Evolutionary conservation across 1,139 yeast genomes (phyloP), one percentile per base, ranked within the genome.

Genomic region (Magnusiomyces sp.): DNA sequence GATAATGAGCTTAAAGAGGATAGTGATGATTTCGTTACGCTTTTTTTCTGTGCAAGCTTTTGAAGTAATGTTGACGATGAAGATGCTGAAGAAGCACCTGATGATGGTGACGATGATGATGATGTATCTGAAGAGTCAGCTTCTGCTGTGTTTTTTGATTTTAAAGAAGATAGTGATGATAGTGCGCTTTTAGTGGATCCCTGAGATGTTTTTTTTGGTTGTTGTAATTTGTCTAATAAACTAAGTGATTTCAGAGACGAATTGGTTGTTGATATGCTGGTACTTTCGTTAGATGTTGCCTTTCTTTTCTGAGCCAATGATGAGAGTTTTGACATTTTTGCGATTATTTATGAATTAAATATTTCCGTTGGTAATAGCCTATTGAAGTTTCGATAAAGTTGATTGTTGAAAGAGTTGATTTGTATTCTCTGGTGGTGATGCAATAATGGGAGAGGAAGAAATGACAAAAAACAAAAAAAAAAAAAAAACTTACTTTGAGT

Each of bases 1-100:
- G 31, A 43, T 38, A 36, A 32, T 43, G n/a, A 46, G 47, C 40
- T 45, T 50, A 17, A 46, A 17, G 13, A 50, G 46, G 19, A 37
- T n/a, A 14, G n/a, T 3, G 20, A 27, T 13, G 36, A 11, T 37
- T 41, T 48, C n/a, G n/a, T n/a, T 37, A 48, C 51, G 13, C 41
- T 37, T 29, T 71, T 67, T 72, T 75, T 71, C 71, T 69, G 64
- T 50, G 69, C 68, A 59, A 53, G 53, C 51, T 52, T 51, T 50
- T 46, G 51, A 58, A 54, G 52, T 59, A 47, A 49, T 54, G 56
- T 38, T 52, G 56, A 39, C 53, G 40, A 34, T 47, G 31, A 46
- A 43, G n/a, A 51, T 45, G 45, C 52, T 9, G 9, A 40, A 31
- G 36, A 39, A 46, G 23, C 41, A 27, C n/a, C 36, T 39, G 40